Evolutionary conservation across 208 protist species (phyloP), one percentile per base, ranked within the genome.

Genomic region (Sergeia podlipaevii): DNA sequence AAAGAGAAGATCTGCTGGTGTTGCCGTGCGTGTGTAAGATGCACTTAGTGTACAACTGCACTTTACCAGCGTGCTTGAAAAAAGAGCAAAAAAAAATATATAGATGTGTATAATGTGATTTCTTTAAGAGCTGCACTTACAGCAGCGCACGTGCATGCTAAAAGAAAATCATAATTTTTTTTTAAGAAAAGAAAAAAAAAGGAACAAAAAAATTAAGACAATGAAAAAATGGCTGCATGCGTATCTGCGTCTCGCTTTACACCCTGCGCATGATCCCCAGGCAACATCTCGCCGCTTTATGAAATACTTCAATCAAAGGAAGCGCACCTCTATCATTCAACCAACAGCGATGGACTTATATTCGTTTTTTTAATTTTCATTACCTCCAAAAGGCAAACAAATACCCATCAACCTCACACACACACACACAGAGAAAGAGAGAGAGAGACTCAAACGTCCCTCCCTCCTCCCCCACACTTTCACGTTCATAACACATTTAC

Each of bases 401-500:
- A 53, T 27, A 38, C 3, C 11, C 11, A 42, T 17, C 29, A 4
- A 41, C 13, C 13, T 45, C n/a, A 18, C n/a, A n/a, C n/a, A n/a
- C n/a, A n/a, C n/a, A n/a, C n/a, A n/a, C n/a, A n/a, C n/a, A n/a
- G n/a, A n/a, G 15, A 4, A 10, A 38, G 49, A 4, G 44, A 55
- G 2, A 44, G 26, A n/a, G 10, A 33, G 38, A 53, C 5, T 42
- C 11, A 11, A 41, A 5, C 28, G 23, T 24, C 13, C 41, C 13
- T 6, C 13, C 8, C 0, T 50, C 29, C 20, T 29, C 50, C 38
- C 0, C 42, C 23, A 13, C 10, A 18, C 34, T 41, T 26, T 29
- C n/a, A n/a, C n/a, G n/a, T n/a, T n/a, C 28, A 2, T 2, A 38
- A 18, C 1, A 0, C 11, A 18, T 1, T 58, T 77, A 93, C 54